Conservation (phyloP, 352 stramenopile species). For the Globisporangium orthogonon region DNA sequence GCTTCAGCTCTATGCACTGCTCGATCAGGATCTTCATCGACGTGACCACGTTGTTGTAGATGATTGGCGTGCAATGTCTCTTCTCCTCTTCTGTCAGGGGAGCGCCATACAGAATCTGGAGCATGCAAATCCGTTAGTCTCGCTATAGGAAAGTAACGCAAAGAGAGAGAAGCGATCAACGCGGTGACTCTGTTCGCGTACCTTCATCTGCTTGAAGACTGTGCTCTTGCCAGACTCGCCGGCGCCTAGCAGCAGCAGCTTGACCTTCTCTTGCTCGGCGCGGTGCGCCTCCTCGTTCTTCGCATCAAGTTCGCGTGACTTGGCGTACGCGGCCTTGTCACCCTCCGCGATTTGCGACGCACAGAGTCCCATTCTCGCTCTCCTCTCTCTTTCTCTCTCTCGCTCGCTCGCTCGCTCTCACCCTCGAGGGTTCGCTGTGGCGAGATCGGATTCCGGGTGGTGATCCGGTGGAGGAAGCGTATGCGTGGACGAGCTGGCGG, state of each 20-base stretch:
- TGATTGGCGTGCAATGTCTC: constrained; percentile 80
- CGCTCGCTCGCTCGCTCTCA: neutral
- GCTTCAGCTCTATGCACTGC: constrained; percentile 76
- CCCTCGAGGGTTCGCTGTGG: too few relatives aligned
- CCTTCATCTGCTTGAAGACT: constrained; percentile 92
- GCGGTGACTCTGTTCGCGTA: constrained; percentile 11
- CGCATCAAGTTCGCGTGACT: constrained; percentile 69
- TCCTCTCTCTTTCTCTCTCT: constrained; percentile 5
- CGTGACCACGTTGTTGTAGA: constrained; percentile 90
- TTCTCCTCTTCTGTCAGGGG: constrained; percentile 85
- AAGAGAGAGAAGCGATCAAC: neutral
- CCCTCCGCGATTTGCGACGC: constrained; percentile 47
- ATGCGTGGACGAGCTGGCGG: too few relatives aligned
- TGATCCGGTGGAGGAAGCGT: too few relatives aligned
- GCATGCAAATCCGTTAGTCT: neutral
- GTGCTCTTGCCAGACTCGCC: constrained; percentile 95
- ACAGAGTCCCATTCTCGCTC: constrained; percentile 54
- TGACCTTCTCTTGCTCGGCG: constrained; percentile 90
- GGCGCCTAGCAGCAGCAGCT: constrained; percentile 92
- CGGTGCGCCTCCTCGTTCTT: constrained; percentile 78
- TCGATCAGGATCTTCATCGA: constrained; percentile 91
- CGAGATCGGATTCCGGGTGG: too few relatives aligned
- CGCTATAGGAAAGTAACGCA: neutral
- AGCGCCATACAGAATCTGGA: constrained; percentile 83
- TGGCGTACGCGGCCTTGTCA: constrained; percentile 59